Evolutionary conservation across 495 filamentous ascomycete genomes (phyloP), one percentile per base, ranked within the genome.

Genomic region (Annulohypoxylon bovei): DNA sequence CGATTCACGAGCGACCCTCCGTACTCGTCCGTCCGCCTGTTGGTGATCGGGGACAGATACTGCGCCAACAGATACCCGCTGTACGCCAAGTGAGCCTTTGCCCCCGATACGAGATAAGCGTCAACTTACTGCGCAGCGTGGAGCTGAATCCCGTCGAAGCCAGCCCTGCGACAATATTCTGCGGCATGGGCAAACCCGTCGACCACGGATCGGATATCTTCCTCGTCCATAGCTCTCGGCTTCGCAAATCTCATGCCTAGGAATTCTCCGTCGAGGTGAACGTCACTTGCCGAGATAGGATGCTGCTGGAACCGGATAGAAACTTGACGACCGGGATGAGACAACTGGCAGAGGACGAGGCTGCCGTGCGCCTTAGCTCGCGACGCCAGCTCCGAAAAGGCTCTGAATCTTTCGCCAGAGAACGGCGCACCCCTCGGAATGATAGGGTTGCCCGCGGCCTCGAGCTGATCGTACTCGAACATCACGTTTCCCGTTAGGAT

Each of bases 11-110:
- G 25, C 16, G 16, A 12, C 27, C 49, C 49, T 3, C 49, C 49
- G n/a, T 52, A 52, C 27, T 32, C 49, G 27, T 52, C 49, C 14
- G 27, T 52, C 12, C 49, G 49, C 49, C 32, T 52, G 49, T 52
- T 52, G 11, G 49, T 52, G 11, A 1, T 30, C 5, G 28, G 49
- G 49, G 16, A 4, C 6, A 52, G 27, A 18, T 6, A 52, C 27
- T 52, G 49, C 5, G 49, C 49, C 14, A 52, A 27, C 12, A 52
- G 28, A 32, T 23, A 52, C 25, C 49, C 49, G 28, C 42, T 47
- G 8, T 25, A 7, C 9, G 11, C 1, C 6, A 1, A 8, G 42
- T 47, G 18, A 47, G 42, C 42, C 20, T 16, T 47, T 25, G 42
- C 11, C 6, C 3, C 18, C 8, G 6, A 22, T 8, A 22, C 20